A percentile compares a stretch with the other conserved stretches of the same genome.
Conservation (phyloP, 176 grass and related monocot genomes). For the Oryza glaberrima region DNA sequence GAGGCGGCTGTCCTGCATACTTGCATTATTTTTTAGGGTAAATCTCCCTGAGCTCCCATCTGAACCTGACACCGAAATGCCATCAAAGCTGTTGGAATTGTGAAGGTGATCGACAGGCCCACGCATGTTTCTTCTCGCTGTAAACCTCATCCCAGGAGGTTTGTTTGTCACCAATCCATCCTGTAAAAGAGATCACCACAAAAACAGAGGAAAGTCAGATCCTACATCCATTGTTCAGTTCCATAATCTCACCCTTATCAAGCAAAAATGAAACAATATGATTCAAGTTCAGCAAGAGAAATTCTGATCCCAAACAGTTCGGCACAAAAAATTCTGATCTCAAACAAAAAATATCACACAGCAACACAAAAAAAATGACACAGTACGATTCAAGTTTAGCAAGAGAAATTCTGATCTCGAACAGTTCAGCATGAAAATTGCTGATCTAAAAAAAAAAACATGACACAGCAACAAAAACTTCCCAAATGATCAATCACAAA, state of each 20-base stretch:
- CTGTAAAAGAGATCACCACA: constrained; percentile 50
- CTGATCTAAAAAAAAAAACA: no score
- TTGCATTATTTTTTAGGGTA: no score
- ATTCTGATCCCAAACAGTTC: constrained; percentile 37
- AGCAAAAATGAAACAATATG: not conserved
- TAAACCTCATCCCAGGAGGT: constrained; percentile 60
- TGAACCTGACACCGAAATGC: no score
- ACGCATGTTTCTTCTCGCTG: constrained; percentile 54
- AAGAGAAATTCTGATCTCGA: no score
- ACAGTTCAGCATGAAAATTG: no score
- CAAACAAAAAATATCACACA: no score
- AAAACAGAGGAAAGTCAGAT: constrained; percentile 23
- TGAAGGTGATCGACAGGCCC: constrained; percentile 49
- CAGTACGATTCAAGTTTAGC: no score
- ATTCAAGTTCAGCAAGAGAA: not conserved
- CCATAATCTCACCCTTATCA: constrained; percentile 25
- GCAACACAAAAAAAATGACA: no score
- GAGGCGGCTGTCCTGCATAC: no score
- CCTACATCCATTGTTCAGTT: constrained; percentile 7
- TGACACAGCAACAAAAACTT: no score
- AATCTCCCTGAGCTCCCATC: no score
- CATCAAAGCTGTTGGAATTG: constrained; percentile 73
- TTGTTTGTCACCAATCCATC: constrained; percentile 68
- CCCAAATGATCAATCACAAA: no score
- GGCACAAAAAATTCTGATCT: not conserved